A percentile compares a stretch with the other conserved stretches of the same genome.
Conservation (phyloP, 495 filamentous ascomycete species). For the Parathielavia hyrcaniae region DNA sequence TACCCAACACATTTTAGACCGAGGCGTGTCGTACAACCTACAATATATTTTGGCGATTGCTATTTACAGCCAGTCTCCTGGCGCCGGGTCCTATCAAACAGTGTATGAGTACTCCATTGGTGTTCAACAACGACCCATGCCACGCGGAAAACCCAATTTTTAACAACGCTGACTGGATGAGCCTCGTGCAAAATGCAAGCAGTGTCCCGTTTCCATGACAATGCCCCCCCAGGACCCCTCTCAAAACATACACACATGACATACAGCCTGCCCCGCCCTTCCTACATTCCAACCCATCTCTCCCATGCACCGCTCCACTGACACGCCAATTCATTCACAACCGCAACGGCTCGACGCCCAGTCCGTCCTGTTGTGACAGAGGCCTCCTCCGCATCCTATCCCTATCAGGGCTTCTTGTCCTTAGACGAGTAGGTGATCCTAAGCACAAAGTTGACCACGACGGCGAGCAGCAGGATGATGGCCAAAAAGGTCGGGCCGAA, state of each 20-base stretch:
- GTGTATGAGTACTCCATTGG: not conserved
- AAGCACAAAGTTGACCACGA: conserved; percentile 90
- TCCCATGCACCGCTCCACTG: not conserved
- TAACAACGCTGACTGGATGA: conserved; percentile 7
- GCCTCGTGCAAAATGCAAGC: conserved; percentile 8
- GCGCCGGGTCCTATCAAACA: not conserved
- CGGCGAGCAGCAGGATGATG: conserved; percentile 72
- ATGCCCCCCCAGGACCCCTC: not conserved
- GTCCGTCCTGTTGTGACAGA: not conserved
- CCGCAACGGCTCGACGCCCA: no score
- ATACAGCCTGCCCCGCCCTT: not conserved
- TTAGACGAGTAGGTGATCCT: conserved; percentile 55
- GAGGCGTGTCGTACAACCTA: not conserved
- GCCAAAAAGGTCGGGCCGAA: conserved; percentile 88
- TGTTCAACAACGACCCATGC: not conserved
- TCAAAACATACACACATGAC: not conserved
- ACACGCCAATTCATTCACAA: not conserved
- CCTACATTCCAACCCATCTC: not conserved
- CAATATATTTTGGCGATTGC: not conserved
- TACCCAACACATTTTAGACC: conserved; percentile 1
- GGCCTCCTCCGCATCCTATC: not conserved
- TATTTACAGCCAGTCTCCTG: not conserved
- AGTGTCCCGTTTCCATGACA: not conserved
- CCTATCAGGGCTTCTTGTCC: conserved; percentile 29
- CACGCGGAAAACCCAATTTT: not conserved